Percentiles rank a stretch among this genome's conserved stretches.
These are phyloP conservation scores for Pestalotiopsis sp. DNA, from an alignment of 2,329 filamentous ascomycete species.

Conservation along the genomic window DNA sequence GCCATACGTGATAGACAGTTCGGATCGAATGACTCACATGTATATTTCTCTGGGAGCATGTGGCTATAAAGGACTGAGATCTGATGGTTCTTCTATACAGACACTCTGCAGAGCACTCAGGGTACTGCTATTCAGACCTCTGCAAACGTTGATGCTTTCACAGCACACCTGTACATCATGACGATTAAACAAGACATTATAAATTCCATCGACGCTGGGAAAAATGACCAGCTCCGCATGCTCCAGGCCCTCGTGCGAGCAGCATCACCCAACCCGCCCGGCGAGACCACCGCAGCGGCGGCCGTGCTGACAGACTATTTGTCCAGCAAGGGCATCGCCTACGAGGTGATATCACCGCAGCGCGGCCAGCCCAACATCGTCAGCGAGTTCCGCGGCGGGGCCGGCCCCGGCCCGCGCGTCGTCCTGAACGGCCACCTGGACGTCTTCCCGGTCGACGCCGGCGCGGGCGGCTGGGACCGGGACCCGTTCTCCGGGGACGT, in stretches of 20 bases:
- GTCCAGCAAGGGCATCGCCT: not conserved
- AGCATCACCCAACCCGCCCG: conserved; percentile 4
- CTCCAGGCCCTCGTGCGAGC: not conserved
- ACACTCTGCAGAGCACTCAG: not conserved
- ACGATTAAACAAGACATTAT: not conserved
- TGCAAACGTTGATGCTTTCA: not conserved
- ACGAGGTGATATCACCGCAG: not conserved
- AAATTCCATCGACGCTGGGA: not conserved
- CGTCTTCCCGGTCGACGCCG: not conserved
- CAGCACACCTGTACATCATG: not conserved
- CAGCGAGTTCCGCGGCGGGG: not conserved
- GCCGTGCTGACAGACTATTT: not conserved
- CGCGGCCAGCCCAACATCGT: not conserved
- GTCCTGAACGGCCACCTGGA: conserved; percentile 3
- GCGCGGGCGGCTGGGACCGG: not conserved
- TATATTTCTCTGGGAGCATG: not conserved
- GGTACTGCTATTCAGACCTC: not conserved
- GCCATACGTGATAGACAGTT: not conserved
- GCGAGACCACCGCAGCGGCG: not conserved
- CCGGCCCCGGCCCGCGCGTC: not conserved
- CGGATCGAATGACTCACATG: not conserved
- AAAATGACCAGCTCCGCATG: not conserved
- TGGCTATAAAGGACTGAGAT: not conserved
- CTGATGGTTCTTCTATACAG: not conserved
- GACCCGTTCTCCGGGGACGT: conserved; percentile 4